phyloP scores from a whole-genome alignment of 257 asterid species.

The Hygrophila difformis region DNA sequence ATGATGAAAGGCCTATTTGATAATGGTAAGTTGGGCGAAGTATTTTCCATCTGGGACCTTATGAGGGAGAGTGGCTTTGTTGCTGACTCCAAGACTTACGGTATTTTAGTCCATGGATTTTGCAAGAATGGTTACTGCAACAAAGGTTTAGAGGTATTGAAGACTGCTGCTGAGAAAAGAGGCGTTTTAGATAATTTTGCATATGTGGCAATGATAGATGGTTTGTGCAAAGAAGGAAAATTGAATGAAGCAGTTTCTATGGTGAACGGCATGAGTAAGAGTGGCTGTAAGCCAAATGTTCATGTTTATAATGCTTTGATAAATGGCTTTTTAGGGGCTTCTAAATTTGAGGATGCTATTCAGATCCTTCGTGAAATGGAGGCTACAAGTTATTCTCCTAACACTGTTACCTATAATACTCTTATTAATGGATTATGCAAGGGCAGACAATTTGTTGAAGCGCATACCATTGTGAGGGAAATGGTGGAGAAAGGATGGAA shows the following conservation, averaged over 20 bases:
- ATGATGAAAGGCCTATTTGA: slow-evolving; percentile 61
- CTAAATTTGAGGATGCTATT: slow-evolving; percentile 58
- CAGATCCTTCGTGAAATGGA: slow-evolving; percentile 45
- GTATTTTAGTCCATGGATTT: slow-evolving; percentile 64
- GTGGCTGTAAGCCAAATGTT: slow-evolving; percentile 50
- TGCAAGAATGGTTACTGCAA: slow-evolving; percentile 55
- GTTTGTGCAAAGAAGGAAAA: slow-evolving; percentile 57
- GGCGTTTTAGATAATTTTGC: slow-evolving; percentile 44
- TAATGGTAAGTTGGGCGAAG: slow-evolving; percentile 43
- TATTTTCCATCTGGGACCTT: slow-evolving; percentile 46
- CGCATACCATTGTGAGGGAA: slow-evolving; percentile 61
- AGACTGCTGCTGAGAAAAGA: slow-evolving; percentile 43
- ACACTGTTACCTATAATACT: slow-evolving; percentile 62
- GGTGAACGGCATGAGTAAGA: slow-evolving; percentile 40
- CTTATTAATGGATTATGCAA: slow-evolving; percentile 73
- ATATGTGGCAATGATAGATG: slow-evolving; percentile 63
- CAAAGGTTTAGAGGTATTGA: slow-evolving; percentile 48
- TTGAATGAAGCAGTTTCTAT: slow-evolving; percentile 58
- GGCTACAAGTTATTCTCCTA: slow-evolving; percentile 38
- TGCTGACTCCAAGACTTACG: slow-evolving; percentile 57
- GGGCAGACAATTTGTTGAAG: slow-evolving; percentile 53
- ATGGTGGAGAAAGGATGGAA: slow-evolving; percentile 64
- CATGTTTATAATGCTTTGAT: slow-evolving; percentile 67
- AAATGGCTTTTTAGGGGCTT: slow-evolving; percentile 53
- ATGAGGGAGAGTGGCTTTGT: slow-evolving; percentile 41